Evolutionary conservation across 352 stramenopile species (phyloP), one percentile per base, ranked within the genome.

Genomic region (Phytophthora brassicae): DNA sequence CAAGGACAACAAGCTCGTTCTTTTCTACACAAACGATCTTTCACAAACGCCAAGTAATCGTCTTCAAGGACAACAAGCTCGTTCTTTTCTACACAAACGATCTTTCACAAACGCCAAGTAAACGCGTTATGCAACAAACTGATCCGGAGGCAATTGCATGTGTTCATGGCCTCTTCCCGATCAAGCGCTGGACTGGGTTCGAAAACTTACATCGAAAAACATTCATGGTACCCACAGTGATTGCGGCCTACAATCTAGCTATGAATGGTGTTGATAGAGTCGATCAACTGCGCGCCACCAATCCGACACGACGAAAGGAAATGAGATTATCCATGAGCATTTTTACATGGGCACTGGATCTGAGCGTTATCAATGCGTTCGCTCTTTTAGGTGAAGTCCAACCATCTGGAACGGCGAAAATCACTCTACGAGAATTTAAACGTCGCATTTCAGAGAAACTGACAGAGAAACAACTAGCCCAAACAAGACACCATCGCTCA

Each of bases 1-100:
- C 47, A 68, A 63, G 51, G 60, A 63, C 38, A 33, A 31, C n/a
- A 59, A 63, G 22, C 50, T 67, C 4, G 60, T 63, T 4, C 29
- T 59, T 2, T 50, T 63, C 16, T 62, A 12, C 43, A 33, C 1
- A 42, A 42, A 16, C 12, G 31, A 20, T n/a, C 11, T 45, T 0
- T 3, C 12, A 0, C 24, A 33, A 56, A 20, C 12, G 17, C 8
- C 13, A 20, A 9, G 9, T 28, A 33, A 24, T 55, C 14, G 23
- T 55, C 2, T 49, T 44, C 20, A 47, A 55, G 16, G 54, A 62
- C 24, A 17, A 22, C 0, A 62, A 55, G 23, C 5, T 45, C 0
- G 55, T 56, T 2, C 14, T 56, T 11, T 63, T 63, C 19, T 63
- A 62, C 17, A 44, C 16, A 2, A 62, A 62, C 7, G 54, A 63